Evolutionary conservation across 495 filamentous ascomycete genomes (phyloP).

Genomic region (Neurospora cerealis): DNA sequence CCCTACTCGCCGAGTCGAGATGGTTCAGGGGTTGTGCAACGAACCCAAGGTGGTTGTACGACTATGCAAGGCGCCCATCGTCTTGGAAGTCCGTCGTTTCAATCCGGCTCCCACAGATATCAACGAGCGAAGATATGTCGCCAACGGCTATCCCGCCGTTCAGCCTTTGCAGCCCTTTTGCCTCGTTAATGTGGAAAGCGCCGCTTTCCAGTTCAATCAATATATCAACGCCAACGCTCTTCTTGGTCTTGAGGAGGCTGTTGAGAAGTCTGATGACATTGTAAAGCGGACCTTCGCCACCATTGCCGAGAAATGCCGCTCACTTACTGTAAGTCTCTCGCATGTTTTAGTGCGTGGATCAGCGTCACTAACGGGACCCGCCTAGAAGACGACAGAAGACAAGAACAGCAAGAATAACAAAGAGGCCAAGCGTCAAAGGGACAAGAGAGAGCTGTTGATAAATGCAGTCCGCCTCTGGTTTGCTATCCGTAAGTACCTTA

Average conservation of each 20-base stretch:
- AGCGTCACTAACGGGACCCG: neutral
- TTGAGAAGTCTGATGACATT: conserved; percentile 4
- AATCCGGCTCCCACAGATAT: conserved; percentile 20
- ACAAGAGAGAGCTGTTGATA: conserved; percentile 17
- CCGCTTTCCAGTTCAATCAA: conserved; percentile 18
- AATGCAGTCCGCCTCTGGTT: conserved; percentile 31
- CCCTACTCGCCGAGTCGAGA: conserved; percentile 15
- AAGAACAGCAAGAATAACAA: neutral
- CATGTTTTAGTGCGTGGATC: neutral
- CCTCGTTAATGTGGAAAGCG: conserved; percentile 22
- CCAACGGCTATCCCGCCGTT: conserved; percentile 4
- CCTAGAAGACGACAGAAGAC: neutral
- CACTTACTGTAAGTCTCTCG: conserved; percentile 7
- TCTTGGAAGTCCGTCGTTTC: conserved; percentile 26
- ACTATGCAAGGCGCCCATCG: conserved; percentile 18
- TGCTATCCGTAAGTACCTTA: conserved; percentile 25
- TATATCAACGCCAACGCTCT: conserved; percentile 24
- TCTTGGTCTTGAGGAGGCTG: conserved; percentile 7
- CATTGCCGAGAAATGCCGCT: conserved; percentile 9
- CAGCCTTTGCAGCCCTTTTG: conserved; percentile 25
- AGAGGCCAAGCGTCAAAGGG: neutral
- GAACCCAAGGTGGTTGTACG: conserved; percentile 7
- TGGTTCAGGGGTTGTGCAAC: conserved; percentile 22
- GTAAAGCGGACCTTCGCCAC: conserved; percentile 13
- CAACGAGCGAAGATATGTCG: conserved; percentile 19